Evolutionary conservation across 371 early-diverging fungal species (phyloP).

Genomic region (Syncephalastrum sp.): DNA sequence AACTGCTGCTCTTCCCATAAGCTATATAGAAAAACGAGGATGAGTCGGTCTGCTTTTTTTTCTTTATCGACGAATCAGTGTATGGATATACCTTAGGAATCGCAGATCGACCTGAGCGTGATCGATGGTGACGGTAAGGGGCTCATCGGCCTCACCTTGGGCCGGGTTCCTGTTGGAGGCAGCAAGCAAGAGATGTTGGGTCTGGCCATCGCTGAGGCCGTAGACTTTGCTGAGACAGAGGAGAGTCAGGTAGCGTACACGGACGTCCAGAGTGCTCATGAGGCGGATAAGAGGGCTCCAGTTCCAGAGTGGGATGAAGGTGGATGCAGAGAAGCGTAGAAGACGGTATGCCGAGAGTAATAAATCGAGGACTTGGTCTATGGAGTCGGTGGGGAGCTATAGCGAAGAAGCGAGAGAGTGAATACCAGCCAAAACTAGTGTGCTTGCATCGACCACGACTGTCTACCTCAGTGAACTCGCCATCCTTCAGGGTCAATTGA

Average conservation of each 20-base stretch:
- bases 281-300: conserved; percentile 64
- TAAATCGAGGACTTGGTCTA: conserved; percentile 42
- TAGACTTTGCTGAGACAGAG: conserved; percentile 57
- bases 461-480: conserved; percentile 1
- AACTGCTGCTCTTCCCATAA: conserved; percentile 45
- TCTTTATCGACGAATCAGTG: background rate
- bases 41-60: too few relatives aligned
- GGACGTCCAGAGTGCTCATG: conserved; percentile 43
- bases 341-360: conserved; percentile 64
- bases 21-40: conserved; percentile 14
- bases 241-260: conserved; percentile 51
- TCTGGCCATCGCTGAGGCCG: conserved; percentile 51
- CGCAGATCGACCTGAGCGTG: conserved; percentile 38
- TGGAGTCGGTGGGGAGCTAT: background rate
- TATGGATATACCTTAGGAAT: conserved; percentile 39
- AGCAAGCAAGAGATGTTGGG: conserved; percentile 24
- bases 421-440: conserved; percentile 2
- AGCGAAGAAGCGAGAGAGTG: background rate
- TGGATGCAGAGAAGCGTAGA: conserved; percentile 50
- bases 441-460: background rate
- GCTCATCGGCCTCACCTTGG: conserved; percentile 21
- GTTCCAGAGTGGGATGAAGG: conserved; percentile 63
- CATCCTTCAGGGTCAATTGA: conserved; percentile 2
- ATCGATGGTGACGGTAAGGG: conserved; percentile 32
- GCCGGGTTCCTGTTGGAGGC: conserved; percentile 11